Evolutionary conservation across 257 asterid genomes (phyloP), one percentile per base, ranked within the genome.

Genomic region (Anisodus tanguticus): DNA sequence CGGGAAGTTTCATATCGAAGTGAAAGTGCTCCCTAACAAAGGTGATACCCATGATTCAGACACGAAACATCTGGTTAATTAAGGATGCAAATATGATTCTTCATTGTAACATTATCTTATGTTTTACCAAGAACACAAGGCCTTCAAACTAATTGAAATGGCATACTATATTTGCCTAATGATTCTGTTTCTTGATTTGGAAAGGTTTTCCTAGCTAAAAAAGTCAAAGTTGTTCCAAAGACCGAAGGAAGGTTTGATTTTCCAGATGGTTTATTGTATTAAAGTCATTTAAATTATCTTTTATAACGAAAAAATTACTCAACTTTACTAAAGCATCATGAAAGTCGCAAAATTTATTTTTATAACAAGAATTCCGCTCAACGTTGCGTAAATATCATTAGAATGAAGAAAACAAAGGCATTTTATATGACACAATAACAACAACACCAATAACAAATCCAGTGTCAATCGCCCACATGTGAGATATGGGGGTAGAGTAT

Each of bases 121-220:
- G 49, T 67, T 68, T 54, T 49, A 57, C 57, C 43, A 37, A 5
- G 64, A 53, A 16, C 39, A 26, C 31, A 53, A 53, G 49, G 16
- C 79, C 69, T 89, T 84, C 74, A 82, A 88, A 74, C 72, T 67
- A 64, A 80, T 60, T 80, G 86, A 87, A 62, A 71, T 79, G 81
- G 60, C 60, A 62, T 41, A 37, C 26, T 74, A 58, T 54, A 35
- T 74, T 64, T 67, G 87, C 86, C 79, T 37, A 86, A 74, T 72
- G 85, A 86, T 90, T 90, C 85, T 87, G 70, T 78, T 83, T 86
- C 87, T 74, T 67, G 68, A 79, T 84, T 66, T 85, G 80, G 82
- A 86, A 70, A 83, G 79, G 86, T 84, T 84, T 81, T 81, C 72
- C 43, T 35, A 7, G 39, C 68, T 67, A 83, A 85, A 76, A 71